Base-by-base conservation (phyloP, 2,329 filamentous ascomycete species). In the Fusarium nelsonii region DNA sequence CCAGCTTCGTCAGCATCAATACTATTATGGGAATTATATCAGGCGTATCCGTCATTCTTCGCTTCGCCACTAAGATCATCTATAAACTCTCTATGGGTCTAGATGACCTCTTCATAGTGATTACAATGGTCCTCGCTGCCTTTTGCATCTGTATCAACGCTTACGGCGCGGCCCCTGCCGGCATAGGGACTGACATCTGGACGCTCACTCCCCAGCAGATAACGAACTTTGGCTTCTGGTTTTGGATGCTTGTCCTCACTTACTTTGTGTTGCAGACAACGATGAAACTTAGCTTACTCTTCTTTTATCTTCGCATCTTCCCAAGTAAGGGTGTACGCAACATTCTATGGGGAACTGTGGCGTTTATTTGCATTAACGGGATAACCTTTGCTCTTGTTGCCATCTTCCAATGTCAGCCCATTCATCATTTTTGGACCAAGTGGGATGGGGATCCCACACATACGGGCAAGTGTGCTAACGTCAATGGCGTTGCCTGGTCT, bases 261-360 rank as follows among this genome's bases (percentile, higher is more conserved):
- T 50, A 50, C 16, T 50, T 50, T 11, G 12, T 50, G 15, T 4
- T 50, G 16, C 33, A 18, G 54, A 62, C 48, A 10, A 58, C 3
- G 6, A 56, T n/a, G 58, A 68, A 30, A 32, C 32, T 69, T 0
- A 53, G 51, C 4, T n/a, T 69, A 11, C 28, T 57, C 1, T 55
- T 69, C 11, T 65, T 69, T 11, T 69, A 56, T 14, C 65, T 69
- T 6, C 65, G 66, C 4, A 65, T 69, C 18, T 69, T 69, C 8
- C 65, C 55, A 1, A 41, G 37, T 9, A 26, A 6, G 11, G n/a
- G 14, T 6, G 53, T 68, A 20, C 60, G 34, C 6, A 48, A 28
- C 4, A 8, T 63, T 0, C 37, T 69, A 3, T 65, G 65, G 65
- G 65, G 32, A 2, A 68, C 66, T 1, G 41, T 69, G 2, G 16